phyloP scores from a whole-genome alignment of 345 rosid species.

The Microthlaspi erraticum region DNA sequence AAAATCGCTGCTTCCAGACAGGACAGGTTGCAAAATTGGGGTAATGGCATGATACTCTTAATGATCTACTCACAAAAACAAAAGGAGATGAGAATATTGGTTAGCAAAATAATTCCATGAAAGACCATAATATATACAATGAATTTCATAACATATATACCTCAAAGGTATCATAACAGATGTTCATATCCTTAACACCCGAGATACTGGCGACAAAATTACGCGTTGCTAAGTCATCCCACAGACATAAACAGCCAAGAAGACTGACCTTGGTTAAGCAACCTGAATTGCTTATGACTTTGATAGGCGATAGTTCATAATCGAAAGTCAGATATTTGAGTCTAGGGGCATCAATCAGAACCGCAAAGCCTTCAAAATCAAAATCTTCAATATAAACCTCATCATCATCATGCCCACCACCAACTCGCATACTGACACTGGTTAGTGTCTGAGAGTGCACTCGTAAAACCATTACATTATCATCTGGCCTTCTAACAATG shows the following conservation, averaged over 20 bases:
- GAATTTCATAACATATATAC: neutral
- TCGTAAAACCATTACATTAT: neutral
- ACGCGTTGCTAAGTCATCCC: neutral
- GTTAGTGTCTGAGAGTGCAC: neutral
- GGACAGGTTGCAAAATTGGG: conserved; percentile 3
- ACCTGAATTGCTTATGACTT: too few species aligned
- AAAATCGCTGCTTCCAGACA: neutral
- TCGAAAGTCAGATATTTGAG: neutral
- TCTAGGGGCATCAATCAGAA: conserved; percentile 4
- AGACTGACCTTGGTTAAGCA: too few species aligned
- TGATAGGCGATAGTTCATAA: neutral
- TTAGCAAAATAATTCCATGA: neutral
- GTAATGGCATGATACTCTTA: neutral
- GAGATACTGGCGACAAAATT: neutral
- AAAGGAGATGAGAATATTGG: neutral
- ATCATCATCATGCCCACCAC: neutral
- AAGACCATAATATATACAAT: neutral
- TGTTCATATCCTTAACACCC: neutral
- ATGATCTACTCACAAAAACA: neutral
- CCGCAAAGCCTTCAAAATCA: neutral
- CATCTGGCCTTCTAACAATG: neutral
- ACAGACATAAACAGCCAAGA: too few species aligned
- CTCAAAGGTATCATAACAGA: neutral
- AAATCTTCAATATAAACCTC: too few species aligned
- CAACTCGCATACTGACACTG: neutral